Percentiles rank a stretch among this genome's conserved stretches.
These are phyloP conservation scores for Myriosclerotinia duriaeana DNA, from an alignment of 2,329 filamentous ascomycete species.

Conservation along the genomic window DNA sequence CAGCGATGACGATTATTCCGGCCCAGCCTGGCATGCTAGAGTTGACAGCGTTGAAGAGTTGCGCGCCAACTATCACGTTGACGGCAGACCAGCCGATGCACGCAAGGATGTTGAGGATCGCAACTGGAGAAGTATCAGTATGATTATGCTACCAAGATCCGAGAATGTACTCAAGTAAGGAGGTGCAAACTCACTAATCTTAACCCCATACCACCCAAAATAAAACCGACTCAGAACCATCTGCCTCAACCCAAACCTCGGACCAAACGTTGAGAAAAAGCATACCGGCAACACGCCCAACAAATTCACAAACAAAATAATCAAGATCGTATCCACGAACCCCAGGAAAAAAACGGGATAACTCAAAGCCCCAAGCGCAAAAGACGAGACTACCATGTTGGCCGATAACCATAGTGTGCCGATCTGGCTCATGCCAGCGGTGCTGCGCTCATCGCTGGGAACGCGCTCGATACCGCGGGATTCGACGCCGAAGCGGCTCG, in stretches of 20 bases:
- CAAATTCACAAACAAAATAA: constrained; percentile 73
- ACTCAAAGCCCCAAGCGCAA: constrained; percentile 71
- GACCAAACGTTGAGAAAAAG: constrained; percentile 76
- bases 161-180: constrained; percentile 12
- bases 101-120: constrained; percentile 67
- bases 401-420: constrained; percentile 74
- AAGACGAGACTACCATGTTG: constrained; percentile 75
- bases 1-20: constrained; percentile 71
- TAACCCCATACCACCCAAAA: constrained; percentile 73
- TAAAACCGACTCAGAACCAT: constrained; percentile 79
- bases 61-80: constrained; percentile 77
- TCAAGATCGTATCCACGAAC: constrained; percentile 70
- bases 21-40: constrained; percentile 66
- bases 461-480: constrained; percentile 75
- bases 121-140: constrained; percentile 46
- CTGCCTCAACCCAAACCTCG: constrained; percentile 71
- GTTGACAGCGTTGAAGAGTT: constrained; percentile 75
- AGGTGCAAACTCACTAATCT: constrained; percentile 51
- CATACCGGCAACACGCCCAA: constrained; percentile 70
- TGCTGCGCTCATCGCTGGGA: constrained; percentile 65
- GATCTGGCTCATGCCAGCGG: constrained; percentile 64
- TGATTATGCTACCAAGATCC: background rate
- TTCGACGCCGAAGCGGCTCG: constrained; percentile 66
- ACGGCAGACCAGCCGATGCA: constrained; percentile 75
- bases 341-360: constrained; percentile 68